Conservation (phyloP, 805 yeast genomes). For the Candida pini region DNA sequence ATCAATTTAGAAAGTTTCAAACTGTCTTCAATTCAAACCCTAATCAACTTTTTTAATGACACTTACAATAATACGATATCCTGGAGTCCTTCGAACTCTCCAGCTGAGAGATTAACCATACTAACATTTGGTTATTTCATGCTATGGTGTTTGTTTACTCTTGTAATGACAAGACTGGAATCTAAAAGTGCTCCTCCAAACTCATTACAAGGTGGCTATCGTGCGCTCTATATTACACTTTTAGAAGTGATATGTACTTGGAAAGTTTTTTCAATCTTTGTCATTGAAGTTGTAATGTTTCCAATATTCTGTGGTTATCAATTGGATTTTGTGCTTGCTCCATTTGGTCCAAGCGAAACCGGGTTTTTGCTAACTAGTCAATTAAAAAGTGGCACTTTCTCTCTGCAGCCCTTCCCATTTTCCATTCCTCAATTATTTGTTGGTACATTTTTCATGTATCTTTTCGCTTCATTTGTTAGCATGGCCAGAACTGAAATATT, state of each 20-base stretch:
- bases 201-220: conserved; percentile 45
- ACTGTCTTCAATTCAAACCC: background rate
- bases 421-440: conserved; percentile 42
- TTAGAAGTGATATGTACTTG: conserved; percentile 55
- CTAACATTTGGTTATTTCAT: conserved; percentile 16
- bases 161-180: conserved; percentile 22
- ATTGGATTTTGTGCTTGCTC: conserved; percentile 62
- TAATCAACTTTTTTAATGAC: conserved; percentile 4
- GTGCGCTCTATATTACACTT: conserved; percentile 46
- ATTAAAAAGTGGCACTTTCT: background rate
- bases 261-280: conserved; percentile 71
- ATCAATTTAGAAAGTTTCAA: background rate
- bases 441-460: conserved; percentile 80
- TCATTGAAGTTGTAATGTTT: conserved; percentile 75
- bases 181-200: conserved; percentile 28
- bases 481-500: conserved; percentile 69
- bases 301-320: conserved; percentile 84
- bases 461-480: conserved; percentile 80
- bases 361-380: conserved; percentile 2
- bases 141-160: conserved; percentile 5
- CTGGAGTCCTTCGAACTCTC: conserved; percentile 19
- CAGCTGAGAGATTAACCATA: conserved; percentile 14
- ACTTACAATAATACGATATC: conserved; percentile 12
- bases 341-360: conserved; percentile 31
- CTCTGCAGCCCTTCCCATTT: too few relatives aligned